phyloP scores from a whole-genome alignment of 441 rosid species.

The California macrophylla region DNA sequence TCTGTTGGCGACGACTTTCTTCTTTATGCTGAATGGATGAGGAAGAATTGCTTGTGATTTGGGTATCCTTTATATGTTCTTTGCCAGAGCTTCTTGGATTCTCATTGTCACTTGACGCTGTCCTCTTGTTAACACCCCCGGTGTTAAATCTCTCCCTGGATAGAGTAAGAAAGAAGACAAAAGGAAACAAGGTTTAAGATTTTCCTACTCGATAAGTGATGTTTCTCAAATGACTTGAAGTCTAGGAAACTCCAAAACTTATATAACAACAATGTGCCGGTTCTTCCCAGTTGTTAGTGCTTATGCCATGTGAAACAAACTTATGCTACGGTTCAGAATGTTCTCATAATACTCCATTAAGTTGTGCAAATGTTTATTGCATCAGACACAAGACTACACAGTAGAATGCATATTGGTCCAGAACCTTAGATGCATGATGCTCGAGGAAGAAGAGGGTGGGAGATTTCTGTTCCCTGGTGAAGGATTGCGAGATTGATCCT shows the following conservation, averaged over 20 bases:
- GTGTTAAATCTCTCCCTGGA: slow-evolving; percentile 49
- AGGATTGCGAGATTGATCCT: slow-evolving; percentile 30
- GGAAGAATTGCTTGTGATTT: slow-evolving; percentile 16
- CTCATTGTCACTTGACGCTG: slow-evolving; percentile 15
- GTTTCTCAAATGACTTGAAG: too few species aligned
- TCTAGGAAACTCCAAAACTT: too few species aligned
- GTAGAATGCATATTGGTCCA: neutral
- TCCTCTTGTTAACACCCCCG: slow-evolving; percentile 25
- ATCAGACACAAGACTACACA: too few species aligned
- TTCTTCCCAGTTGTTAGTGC: too few species aligned
- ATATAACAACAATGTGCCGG: too few species aligned
- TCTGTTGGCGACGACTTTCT: slow-evolving; percentile 14
- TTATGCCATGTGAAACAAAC: too few species aligned
- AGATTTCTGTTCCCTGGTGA: slow-evolving; percentile 13
- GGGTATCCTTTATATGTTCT: slow-evolving; percentile 12
- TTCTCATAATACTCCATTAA: too few species aligned
- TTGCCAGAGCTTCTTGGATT: slow-evolving; percentile 7
- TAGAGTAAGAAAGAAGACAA: neutral
- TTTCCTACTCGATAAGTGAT: too few species aligned
- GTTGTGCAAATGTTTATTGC: too few species aligned
- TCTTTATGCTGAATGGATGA: slow-evolving; percentile 15
- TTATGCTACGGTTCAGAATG: too few species aligned
- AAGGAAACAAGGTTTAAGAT: too few species aligned
- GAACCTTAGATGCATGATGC: slow-evolving; percentile 42
- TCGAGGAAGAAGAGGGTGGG: slow-evolving; percentile 15